Conservation (phyloP, 2,329 filamentous ascomycete species). For the Neonectria punicea region DNA sequence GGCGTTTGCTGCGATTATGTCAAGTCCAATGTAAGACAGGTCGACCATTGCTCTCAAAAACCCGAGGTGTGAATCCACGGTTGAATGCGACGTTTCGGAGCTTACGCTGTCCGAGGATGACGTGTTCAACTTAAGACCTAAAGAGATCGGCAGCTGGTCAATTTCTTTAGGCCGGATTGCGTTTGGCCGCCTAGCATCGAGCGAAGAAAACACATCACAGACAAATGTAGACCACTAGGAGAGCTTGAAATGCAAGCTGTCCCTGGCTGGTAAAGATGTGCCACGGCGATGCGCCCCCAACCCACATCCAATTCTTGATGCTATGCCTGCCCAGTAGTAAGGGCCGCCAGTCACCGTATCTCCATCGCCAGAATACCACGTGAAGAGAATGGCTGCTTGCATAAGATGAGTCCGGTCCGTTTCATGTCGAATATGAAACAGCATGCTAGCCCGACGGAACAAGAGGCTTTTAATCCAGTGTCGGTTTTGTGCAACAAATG, state of each 20-base stretch:
- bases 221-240: constrained; percentile 40
- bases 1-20: constrained; percentile 33
- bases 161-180: constrained; percentile 39
- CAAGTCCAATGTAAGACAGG: constrained; percentile 34
- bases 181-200: constrained; percentile 35
- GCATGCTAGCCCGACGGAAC: constrained; percentile 37
- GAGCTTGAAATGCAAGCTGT: constrained; percentile 33
- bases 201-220: constrained; percentile 34
- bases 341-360: constrained; percentile 36
- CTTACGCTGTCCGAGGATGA: not conserved
- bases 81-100: constrained; percentile 3
- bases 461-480: constrained; percentile 39
- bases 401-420: constrained; percentile 38
- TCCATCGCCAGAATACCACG: constrained; percentile 35
- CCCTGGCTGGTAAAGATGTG: constrained; percentile 23
- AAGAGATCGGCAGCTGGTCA: constrained; percentile 34
- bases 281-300: constrained; percentile 33
- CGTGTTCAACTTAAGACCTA: constrained; percentile 28
- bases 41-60: constrained; percentile 36
- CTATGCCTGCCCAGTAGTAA: constrained; percentile 39
- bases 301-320: constrained; percentile 35
- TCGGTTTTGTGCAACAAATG: constrained; percentile 32
- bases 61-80: constrained; percentile 14
- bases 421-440: constrained; percentile 39
- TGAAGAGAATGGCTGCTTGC: constrained; percentile 36